These are phyloP conservation scores for Fusarium protoensiforme DNA, from an alignment of 2,329 filamentous ascomycete species.

Conservation along the genomic window DNA sequence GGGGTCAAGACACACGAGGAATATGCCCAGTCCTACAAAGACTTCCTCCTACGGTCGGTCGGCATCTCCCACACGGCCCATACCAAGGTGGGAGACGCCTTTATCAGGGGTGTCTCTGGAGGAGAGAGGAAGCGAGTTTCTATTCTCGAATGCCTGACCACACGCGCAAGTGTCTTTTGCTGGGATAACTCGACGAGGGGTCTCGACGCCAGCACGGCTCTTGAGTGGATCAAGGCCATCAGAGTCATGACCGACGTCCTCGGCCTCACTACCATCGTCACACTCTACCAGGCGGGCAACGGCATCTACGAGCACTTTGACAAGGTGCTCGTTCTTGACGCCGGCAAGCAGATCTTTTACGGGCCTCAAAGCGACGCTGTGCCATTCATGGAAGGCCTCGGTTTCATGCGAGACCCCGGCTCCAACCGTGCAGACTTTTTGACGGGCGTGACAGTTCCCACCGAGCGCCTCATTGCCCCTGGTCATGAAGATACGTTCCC, in stretches of 20 bases:
- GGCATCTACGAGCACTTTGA: slow-evolving; percentile 64
- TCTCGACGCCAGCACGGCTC: slow-evolving; percentile 72
- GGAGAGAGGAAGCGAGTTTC: slow-evolving; percentile 60
- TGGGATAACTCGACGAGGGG: slow-evolving; percentile 77
- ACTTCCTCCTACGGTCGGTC: slow-evolving; percentile 77
- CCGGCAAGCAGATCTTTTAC: slow-evolving; percentile 71
- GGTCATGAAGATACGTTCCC: slow-evolving; percentile 48
- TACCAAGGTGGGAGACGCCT: slow-evolving; percentile 76
- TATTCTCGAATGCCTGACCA: slow-evolving; percentile 47
- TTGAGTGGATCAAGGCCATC: slow-evolving; percentile 73
- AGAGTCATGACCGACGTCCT: slow-evolving; percentile 69
- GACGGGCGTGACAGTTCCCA: slow-evolving; percentile 59
- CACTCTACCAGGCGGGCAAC: slow-evolving; percentile 71
- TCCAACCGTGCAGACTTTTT: slow-evolving; percentile 79
- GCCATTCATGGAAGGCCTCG: slow-evolving; percentile 48
- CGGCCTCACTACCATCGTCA: slow-evolving; percentile 67
- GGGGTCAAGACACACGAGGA: slow-evolving; percentile 58
- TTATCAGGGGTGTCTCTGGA: slow-evolving; percentile 65
- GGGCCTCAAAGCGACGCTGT: slow-evolving; percentile 36
- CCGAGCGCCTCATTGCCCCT: slow-evolving; percentile 46
- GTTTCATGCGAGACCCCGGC: slow-evolving; percentile 64
- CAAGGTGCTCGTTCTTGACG: slow-evolving; percentile 75
- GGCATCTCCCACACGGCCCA: slow-evolving; percentile 76
- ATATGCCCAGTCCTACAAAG: slow-evolving; percentile 70
- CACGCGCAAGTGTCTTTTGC: slow-evolving; percentile 65